Evolutionary conservation across 805 yeast species (phyloP).

Genomic region (Aciculoconidium aculeatum): DNA sequence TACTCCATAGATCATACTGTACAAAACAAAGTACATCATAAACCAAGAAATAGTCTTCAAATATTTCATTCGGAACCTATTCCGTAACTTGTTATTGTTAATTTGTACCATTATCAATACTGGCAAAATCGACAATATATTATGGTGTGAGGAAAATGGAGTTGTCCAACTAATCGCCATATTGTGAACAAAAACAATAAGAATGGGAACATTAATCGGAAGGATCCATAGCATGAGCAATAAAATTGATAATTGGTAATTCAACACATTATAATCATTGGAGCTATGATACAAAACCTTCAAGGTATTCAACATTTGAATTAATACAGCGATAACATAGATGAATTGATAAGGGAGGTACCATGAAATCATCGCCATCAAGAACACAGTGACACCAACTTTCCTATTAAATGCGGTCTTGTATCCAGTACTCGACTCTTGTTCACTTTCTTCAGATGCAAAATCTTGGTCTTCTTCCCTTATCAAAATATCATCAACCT

Average conservation of each 20-base stretch:
- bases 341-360: conserved; percentile 82
- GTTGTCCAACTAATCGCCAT: conserved; percentile 73
- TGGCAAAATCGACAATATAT: conserved; percentile 71
- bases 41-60: conserved; percentile 2
- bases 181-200: conserved; percentile 79
- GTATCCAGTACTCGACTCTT: no score
- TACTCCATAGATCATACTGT: conserved; percentile 67
- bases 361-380: conserved; percentile 43
- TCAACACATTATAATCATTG: conserved; percentile 30
- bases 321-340: conserved; percentile 50
- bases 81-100: conserved; percentile 36
- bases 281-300: conserved; percentile 12
- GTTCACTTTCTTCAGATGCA: no score
- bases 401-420: conserved; percentile 1
- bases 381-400: conserved; percentile 31
- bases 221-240: conserved; percentile 70
- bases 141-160: conserved; percentile 84
- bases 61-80: conserved; percentile 4
- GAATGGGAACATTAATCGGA: conserved; percentile 72
- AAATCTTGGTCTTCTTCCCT: neutral
- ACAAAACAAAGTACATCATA: conserved; percentile 49
- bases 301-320: conserved; percentile 53
- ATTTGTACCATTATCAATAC: conserved; percentile 54
- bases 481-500: no score
- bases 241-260: conserved; percentile 58